These are phyloP conservation scores for Pythium aristosporum DNA, from an alignment of 352 stramenopile genomes.

Conservation along the genomic window DNA sequence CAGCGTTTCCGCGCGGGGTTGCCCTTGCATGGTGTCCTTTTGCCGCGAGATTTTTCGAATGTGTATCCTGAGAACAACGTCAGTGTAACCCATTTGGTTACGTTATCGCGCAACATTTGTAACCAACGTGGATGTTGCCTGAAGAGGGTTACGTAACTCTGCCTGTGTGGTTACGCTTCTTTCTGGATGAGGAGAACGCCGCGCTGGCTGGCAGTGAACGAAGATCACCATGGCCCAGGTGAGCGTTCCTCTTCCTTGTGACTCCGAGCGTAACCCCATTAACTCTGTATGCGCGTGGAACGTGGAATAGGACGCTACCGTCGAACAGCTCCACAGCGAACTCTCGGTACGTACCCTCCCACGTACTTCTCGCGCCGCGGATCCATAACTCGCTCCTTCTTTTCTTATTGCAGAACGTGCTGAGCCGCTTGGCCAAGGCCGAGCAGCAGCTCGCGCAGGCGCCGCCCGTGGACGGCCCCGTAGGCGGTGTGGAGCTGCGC, in stretches of 20 bases:
- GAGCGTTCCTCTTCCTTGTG: background rate
- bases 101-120: background rate
- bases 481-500: slow-evolving; percentile 60
- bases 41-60: background rate
- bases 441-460: slow-evolving; percentile 43
- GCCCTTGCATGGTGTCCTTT: background rate
- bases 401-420: slow-evolving; percentile 35
- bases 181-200: background rate
- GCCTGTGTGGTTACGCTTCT: background rate
- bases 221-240: slow-evolving; percentile 8
- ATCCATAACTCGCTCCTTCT: slow-evolving; percentile 1
- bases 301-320: slow-evolving; percentile 1
- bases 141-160: background rate
- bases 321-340: slow-evolving; percentile 24
- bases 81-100: background rate
- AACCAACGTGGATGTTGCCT: background rate
- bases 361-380: too few relatives aligned
- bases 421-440: slow-evolving; percentile 42
- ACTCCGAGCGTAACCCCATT: background rate
- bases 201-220: background rate
- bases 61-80: background rate
- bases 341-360: too few relatives aligned
- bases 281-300: background rate
- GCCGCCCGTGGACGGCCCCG: slow-evolving; percentile 48
- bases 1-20: background rate